phyloP scores from a whole-genome alignment of 2,329 filamentous ascomycete genomes.

The Zymoseptoria crescenta region DNA sequence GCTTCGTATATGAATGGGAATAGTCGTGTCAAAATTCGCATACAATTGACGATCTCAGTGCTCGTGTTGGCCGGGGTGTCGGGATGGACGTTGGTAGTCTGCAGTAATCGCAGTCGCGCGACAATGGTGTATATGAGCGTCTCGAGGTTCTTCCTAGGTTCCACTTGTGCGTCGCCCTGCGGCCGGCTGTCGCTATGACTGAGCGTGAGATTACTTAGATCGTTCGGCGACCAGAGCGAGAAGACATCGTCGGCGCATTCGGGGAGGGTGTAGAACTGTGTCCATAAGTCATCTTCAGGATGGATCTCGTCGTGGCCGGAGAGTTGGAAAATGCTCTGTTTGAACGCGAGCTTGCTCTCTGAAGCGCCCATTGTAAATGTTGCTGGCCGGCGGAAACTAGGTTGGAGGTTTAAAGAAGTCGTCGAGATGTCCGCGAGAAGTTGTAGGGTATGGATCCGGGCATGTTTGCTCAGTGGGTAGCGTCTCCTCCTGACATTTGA shows the following conservation, averaged over 20 bases:
- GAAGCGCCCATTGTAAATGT: constrained; percentile 72
- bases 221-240: constrained; percentile 76
- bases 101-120: constrained; percentile 19
- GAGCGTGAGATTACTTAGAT: constrained; percentile 27
- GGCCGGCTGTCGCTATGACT: constrained; percentile 46
- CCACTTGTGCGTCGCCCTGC: constrained; percentile 56
- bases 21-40: constrained; percentile 80
- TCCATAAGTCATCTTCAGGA: constrained; percentile 83
- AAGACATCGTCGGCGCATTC: constrained; percentile 95
- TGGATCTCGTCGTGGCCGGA: constrained; percentile 86
- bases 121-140: constrained; percentile 27
- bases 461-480: not conserved
- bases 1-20: constrained; percentile 89
- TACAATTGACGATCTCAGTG: constrained; percentile 86
- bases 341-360: constrained; percentile 98
- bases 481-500: not conserved
- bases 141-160: constrained; percentile 28
- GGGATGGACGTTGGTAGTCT: constrained; percentile 12
- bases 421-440: not conserved
- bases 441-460: not conserved
- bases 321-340: constrained; percentile 92
- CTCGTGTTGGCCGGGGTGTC: constrained; percentile 72
- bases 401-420: not conserved
- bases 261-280: constrained; percentile 91
- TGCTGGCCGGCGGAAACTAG: not conserved